A percentile compares a stretch with the other conserved stretches of the same genome.
phyloP scores from a whole-genome alignment of 805 yeast genomes.

The Candida piceae region DNA sequence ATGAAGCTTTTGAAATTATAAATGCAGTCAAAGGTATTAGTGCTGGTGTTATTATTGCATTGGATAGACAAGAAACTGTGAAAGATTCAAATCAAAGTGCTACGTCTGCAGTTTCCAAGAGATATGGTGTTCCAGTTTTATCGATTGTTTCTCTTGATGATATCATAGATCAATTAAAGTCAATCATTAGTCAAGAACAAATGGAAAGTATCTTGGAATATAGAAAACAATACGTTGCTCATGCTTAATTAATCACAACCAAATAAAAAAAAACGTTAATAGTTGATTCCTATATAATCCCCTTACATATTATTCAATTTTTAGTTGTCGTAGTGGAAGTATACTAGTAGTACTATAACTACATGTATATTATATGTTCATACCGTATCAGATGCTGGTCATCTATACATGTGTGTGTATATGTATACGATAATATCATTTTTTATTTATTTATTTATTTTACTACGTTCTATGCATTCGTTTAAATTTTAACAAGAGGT shows the following conservation, averaged over 20 bases:
- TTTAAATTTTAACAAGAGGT: background rate
- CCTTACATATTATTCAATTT: too few relatives aligned
- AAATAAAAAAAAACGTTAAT: background rate
- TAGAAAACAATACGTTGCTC: constrained; percentile 39
- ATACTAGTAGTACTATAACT: too few relatives aligned
- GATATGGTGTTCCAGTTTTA: constrained; percentile 75
- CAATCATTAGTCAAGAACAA: constrained; percentile 53
- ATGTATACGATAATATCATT: too few relatives aligned
- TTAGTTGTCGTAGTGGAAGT: too few relatives aligned
- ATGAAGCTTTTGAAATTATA: constrained; percentile 86
- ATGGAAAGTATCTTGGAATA: constrained; percentile 55
- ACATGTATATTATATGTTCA: too few relatives aligned
- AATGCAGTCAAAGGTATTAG: constrained; percentile 62
- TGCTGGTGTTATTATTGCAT: constrained; percentile 82
- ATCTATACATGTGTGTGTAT: too few relatives aligned
- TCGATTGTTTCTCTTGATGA: constrained; percentile 75
- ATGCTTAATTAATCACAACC: constrained; percentile 26
- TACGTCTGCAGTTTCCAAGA: constrained; percentile 69
- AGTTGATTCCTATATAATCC: too few relatives aligned
- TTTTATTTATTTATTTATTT: too few relatives aligned
- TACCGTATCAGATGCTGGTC: too few relatives aligned
- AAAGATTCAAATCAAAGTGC: constrained; percentile 66
- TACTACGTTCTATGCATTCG: too few relatives aligned
- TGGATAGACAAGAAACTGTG: constrained; percentile 93
- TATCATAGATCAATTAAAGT: constrained; percentile 56